A percentile compares a stretch with the other conserved stretches of the same genome.
Conservation (phyloP, 2,329 filamentous ascomycete species). For the Pseudogymnoascus sp. region DNA sequence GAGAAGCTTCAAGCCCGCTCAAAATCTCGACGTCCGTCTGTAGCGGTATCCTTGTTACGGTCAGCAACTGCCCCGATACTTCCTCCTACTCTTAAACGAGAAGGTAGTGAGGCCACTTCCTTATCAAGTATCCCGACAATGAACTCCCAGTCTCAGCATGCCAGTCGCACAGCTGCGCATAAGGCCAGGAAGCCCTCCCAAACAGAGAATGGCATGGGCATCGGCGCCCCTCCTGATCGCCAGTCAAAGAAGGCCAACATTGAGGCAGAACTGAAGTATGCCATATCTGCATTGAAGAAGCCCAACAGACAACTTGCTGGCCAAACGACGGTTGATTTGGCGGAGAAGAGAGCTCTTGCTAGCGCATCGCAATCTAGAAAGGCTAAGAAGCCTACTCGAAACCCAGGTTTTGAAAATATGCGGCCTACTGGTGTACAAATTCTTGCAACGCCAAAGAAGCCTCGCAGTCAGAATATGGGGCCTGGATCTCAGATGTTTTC, state of each 20-base stretch:
- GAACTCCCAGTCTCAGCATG: slow-evolving; percentile 31
- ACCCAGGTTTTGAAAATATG: slow-evolving; percentile 26
- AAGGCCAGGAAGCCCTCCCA: slow-evolving; percentile 40
- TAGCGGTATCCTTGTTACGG: slow-evolving; percentile 56
- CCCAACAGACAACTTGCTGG: slow-evolving; percentile 67
- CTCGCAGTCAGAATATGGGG: slow-evolving; percentile 24
- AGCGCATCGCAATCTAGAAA: slow-evolving; percentile 42
- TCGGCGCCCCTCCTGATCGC: slow-evolving; percentile 42
- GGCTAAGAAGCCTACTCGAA: slow-evolving; percentile 43
- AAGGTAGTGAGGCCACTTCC: slow-evolving; percentile 54
- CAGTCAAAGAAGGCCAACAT: slow-evolving; percentile 58
- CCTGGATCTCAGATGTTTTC: slow-evolving; percentile 15
- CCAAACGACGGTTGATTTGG: slow-evolving; percentile 58
- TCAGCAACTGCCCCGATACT: slow-evolving; percentile 58
- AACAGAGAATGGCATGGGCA: slow-evolving; percentile 46
- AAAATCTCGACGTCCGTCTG: slow-evolving; percentile 50
- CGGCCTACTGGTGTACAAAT: slow-evolving; percentile 23
- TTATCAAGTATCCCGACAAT: slow-evolving; percentile 42
- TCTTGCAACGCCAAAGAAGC: slow-evolving; percentile 27
- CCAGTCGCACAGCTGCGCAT: slow-evolving; percentile 29
- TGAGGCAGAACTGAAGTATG: slow-evolving; percentile 64
- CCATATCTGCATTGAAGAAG: slow-evolving; percentile 66
- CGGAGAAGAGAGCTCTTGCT: slow-evolving; percentile 51
- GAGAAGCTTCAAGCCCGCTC: slow-evolving; percentile 45
- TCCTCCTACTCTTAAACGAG: slow-evolving; percentile 57